These are phyloP conservation scores for Xylariaceae sp. DNA, from an alignment of 2,329 filamentous ascomycete species.

Conservation along the genomic window DNA sequence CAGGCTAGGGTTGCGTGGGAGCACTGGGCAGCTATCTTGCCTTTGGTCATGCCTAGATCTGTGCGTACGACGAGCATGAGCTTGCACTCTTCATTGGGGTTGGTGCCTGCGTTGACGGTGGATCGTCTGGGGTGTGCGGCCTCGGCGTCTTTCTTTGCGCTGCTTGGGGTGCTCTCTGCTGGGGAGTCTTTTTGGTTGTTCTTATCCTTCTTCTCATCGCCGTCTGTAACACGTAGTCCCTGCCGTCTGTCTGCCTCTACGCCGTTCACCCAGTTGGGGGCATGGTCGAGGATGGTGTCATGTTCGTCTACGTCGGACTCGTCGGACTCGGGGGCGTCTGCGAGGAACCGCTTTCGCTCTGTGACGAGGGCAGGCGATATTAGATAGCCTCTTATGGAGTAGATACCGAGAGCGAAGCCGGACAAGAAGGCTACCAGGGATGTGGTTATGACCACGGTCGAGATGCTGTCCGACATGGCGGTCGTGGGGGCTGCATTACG, in stretches of 20 bases:
- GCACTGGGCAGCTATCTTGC: conserved; percentile 90
- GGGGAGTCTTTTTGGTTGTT: conserved; percentile 22
- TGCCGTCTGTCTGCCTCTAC: conserved; percentile 56
- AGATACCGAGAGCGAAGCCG: conserved; percentile 79
- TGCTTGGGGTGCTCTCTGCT: neutral
- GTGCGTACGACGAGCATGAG: conserved; percentile 88
- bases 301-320: conserved; percentile 64
- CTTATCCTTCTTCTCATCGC: conserved; percentile 31
- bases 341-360: conserved; percentile 52
- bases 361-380: conserved; percentile 53
- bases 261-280: conserved; percentile 63
- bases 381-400: conserved; percentile 59
- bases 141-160: conserved; percentile 10
- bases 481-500: neutral
- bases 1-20: conserved; percentile 95
- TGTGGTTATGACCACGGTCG: conserved; percentile 62
- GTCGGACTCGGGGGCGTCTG: conserved; percentile 63
- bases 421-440: conserved; percentile 69
- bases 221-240: conserved; percentile 41
- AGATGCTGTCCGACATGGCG: conserved; percentile 13
- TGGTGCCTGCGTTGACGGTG: conserved; percentile 30
- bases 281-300: conserved; percentile 58
- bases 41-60: conserved; percentile 96
- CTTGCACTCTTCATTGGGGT: conserved; percentile 77
- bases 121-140: conserved; percentile 12